Base-by-base conservation (phyloP, 108 stramenopile genomes). In the Aurantiochytrium sp. region DNA sequence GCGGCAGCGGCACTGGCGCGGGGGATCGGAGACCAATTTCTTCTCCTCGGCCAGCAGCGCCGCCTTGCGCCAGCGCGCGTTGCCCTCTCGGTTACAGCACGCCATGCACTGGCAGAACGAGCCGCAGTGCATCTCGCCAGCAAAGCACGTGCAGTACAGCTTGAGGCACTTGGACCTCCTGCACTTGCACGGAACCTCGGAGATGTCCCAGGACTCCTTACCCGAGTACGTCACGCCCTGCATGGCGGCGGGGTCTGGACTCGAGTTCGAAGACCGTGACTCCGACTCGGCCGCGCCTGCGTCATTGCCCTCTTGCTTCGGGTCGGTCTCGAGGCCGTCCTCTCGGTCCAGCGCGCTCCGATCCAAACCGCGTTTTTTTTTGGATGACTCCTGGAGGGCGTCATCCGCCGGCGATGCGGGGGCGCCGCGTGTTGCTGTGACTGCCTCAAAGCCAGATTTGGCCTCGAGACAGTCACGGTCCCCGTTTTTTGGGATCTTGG, bases 101-200 rank as follows among this genome's bases (percentile, higher is more conserved):
- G 95, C 95, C 55, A 27, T 22, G 88, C 99, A 99, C 48, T 96
- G 96, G 91, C 99, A 99, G 32, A 87, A n/a, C 1, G 53, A 37
- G 54, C 93, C 87, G 90, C 97, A 97, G n/a, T 68, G 54, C 55
- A 89, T 88, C 85, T 95, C 92, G 55, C 91, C 89, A 22, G 96
- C 95, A 88, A 98, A 98, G 87, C 98, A 98, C 89, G 97, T 96
- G 90, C 98, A 98, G 91, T 99, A 99, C 36, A 98, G 91, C 92
- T 99, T 99, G 54, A 99, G 94, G 88, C 98, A 99, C 86, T 94
- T 93, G 19, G 97, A 96, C 90, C 96, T 96, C 89, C 97, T 97
- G 91, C 98, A 99, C 37, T 97, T 98, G 91, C 98, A 99, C 32
- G 73, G 73, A 15, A 42, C 24, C 50, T 81, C 45, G 45, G 42